Base-by-base conservation (phyloP, 768 basidiomycete genomes). In the Amanita exitialis region DNA sequence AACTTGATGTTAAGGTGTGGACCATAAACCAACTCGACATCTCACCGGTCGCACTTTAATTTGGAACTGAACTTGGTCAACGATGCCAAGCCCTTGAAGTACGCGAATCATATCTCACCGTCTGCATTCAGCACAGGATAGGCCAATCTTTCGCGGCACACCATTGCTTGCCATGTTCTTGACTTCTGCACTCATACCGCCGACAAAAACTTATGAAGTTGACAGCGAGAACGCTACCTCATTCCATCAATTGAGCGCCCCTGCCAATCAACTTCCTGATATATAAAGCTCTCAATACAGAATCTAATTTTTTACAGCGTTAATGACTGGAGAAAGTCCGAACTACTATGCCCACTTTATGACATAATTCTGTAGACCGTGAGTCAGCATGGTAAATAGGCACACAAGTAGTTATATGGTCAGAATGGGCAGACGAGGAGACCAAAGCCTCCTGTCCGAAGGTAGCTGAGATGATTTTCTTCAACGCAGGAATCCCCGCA, bases 401-500 rank as follows among this genome's bases (percentile, higher is more conserved):
- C 8, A 36, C 6, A 47, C 34, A 42, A 47, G 37, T 52, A 41
- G 49, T 54, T 36, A 49, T 59, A 59, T 56, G 55, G 53, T 69
- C 68, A 68, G 58, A 70, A 49, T 64, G 58, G 76, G 65, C 77
- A 75, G 74, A 64, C 64, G 53, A 59, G 59, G 60, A 61, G 56
- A 61, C 71, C 70, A 71, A 75, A 68, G 70, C 57, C 66, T 59
- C 66, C 66, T 64, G 71, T 74, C 79, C 78, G 83, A 86, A 89
- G 86, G 86, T 88, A 88, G 86, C 85, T 88, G 86, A 89, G 86
- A 78, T 86, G 74, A 64, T 58, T 80, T 83, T 89, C 86, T 85
- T 82, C 86, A 88, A 66, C 72, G 83, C 81, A 78, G 77, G 78
- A 60, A 60, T 63, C 65, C 77, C 72, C 70, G 79, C 84, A 58